phyloP scores from a whole-genome alignment of 202 grass and related monocot species.

The Schoenoplectus triqueter region DNA sequence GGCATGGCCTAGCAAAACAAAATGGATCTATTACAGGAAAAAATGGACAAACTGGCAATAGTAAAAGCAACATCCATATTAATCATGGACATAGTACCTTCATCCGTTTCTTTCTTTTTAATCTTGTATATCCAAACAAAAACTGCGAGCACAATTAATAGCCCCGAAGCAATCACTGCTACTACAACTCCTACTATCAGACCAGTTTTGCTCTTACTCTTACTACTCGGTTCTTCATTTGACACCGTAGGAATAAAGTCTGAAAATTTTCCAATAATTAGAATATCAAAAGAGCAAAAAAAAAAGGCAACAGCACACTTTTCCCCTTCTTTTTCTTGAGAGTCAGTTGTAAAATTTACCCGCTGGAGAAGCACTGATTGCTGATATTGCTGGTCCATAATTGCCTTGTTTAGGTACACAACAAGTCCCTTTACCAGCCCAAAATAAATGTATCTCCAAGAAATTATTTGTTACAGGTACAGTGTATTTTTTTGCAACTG shows the following conservation, averaged over 20 bases:
- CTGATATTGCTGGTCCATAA: conserved; percentile 76
- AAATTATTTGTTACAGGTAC: conserved; percentile 78
- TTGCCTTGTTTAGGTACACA: conserved; percentile 73
- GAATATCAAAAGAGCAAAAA: conserved; percentile 16
- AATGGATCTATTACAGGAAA: neutral
- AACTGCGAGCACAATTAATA: conserved; percentile 48
- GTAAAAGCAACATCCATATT: neutral
- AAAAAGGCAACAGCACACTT: neutral
- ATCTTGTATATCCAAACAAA: conserved; percentile 55
- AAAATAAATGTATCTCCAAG: conserved; percentile 92
- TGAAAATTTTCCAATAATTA: conserved; percentile 56
- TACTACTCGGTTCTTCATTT: conserved; percentile 35
- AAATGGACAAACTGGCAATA: neutral
- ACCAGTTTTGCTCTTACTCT: conserved; percentile 54
- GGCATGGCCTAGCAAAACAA: neutral
- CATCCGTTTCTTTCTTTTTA: conserved; percentile 55
- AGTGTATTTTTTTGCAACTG: conserved; percentile 53
- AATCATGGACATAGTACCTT: conserved; percentile 48
- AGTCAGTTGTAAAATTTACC: conserved; percentile 44
- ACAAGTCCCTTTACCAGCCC: conserved; percentile 88
- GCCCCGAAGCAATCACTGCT: conserved; percentile 47
- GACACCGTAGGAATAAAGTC: conserved; percentile 71
- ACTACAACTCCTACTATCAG: conserved; percentile 55
- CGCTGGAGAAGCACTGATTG: conserved; percentile 67
- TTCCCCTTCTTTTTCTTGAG: neutral